Evolutionary conservation across 345 rosid genomes (phyloP), one percentile per base, ranked within the genome.

Genomic region (Murraya paniculata): DNA sequence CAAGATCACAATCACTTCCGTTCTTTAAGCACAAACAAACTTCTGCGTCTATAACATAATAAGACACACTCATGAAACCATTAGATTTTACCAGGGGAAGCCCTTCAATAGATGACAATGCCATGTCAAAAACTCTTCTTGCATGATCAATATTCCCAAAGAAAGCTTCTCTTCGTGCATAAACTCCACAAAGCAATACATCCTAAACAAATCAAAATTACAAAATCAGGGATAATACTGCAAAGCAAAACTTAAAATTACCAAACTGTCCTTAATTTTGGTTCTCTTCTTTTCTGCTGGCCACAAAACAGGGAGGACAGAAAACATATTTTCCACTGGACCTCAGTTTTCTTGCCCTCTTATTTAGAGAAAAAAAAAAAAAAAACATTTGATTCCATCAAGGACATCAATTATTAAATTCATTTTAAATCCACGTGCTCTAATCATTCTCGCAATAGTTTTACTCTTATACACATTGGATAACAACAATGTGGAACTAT

Each of bases 41-140:
- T 31, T 67, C 67, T 60, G 72, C 7, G n/a, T 35, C 67, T 53
- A 64, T 6, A 64, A 38, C 72, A 56, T 65, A 33, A 19, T 4
- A 21, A 82, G 31, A 22, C 56, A 67, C 21, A 30, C 28, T 39
- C 62, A 24, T 72, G 8, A 74, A 75, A 82, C 53, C 55, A 64
- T 33, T 58, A 79, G 77, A 79, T 71, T 87, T 88, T 79, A 94
- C 99, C 87, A 9, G 64, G 38, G 94, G 83, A 79, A 94, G 94
- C 82, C 90, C 97, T 83, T 90, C 88, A 50, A 86, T 84, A 77
- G 98, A 94, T 64, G 91, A 83, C 81, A 96, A 84, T 39, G 98
- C 98, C 99, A 96, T 90, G 86, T 96, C 98, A 61, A 96, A 94
- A 61, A 90, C 91, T 88, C 88, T 88, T 84, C 99, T 94, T 78